Base-by-base conservation (phyloP, 2,329 filamentous ascomycete genomes). In the Lachnellula subtilissima region DNA sequence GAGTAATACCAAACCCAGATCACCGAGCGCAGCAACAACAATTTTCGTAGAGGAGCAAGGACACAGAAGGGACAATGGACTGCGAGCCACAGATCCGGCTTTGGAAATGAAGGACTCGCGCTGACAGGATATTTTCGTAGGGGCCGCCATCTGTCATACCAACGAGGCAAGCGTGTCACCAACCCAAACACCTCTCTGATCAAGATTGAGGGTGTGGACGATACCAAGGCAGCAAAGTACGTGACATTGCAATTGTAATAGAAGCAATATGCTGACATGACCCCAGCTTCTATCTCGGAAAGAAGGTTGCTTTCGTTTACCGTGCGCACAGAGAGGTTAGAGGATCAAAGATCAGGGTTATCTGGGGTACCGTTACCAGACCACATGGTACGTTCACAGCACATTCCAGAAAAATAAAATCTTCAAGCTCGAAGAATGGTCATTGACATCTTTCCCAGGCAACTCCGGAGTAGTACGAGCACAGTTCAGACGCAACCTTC, bases 271-370 rank as follows among this genome's bases (percentile, higher is more conserved):
- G 48, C 64, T 69, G 53, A 69, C 58, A n/a, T 8, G 36, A 25
- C 39, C 28, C 11, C 55, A 71, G 69, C 80, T 97, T 97, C 89
- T 99, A 99, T 83, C 83, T 91, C 68, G 94, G 94, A 81, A 99
- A 99, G 89, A 92, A 92, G 82, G 86, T 97, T 76, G 94, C 94
- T 76, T 99, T 91, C 79, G 91, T 99, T 79, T 99, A 97, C 86
- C 91, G 92, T 75, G 93, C 87, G 71, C 87, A 90, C 79, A 92
- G 87, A 80, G 91, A 96, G 83, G 84, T 96, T 74, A 89, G 93
- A 73, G 94, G 94, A 76, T 93, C 91, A 77, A 97, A 97, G 88
- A 95, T 97, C 81, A 87, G 93, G 74, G 88, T 97, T 71, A 97
- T 97, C 83, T 97, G 92, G 91, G 93, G 93, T 83, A 97, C 96